phyloP scores from a whole-genome alignment of 2,329 filamentous ascomycete genomes.

The Aspergillus neoniger region DNA sequence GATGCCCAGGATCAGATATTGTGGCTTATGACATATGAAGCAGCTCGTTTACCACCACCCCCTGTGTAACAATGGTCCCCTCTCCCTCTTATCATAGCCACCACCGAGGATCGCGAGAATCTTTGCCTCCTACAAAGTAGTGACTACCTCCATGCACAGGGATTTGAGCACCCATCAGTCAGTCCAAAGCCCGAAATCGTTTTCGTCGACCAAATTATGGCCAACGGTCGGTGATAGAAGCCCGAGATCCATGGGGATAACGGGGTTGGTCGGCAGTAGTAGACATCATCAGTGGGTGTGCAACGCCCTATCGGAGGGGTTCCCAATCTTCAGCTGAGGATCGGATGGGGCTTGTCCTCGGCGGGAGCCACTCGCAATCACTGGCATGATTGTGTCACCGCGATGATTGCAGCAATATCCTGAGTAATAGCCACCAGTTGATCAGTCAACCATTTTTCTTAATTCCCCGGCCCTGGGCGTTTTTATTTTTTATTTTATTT shows the following conservation, averaged over 20 bases:
- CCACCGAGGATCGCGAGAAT: not conserved
- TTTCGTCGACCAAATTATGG: no score
- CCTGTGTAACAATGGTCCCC: not conserved
- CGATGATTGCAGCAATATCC: not conserved
- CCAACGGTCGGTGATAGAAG: no score
- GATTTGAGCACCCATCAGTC: not conserved
- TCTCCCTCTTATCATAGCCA: not conserved
- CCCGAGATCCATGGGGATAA: not conserved
- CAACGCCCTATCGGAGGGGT: slow-evolving; percentile 2
- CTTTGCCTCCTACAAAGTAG: not conserved
- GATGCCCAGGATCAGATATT: not conserved
- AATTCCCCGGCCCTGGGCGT: not conserved
- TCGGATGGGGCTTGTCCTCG: not conserved
- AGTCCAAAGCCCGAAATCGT: not conserved
- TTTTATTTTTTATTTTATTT: not conserved
- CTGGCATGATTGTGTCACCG: not conserved
- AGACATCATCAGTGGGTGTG: slow-evolving; percentile 10
- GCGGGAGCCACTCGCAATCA: not conserved
- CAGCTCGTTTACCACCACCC: not conserved
- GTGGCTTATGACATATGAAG: not conserved
- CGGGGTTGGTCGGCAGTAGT: not conserved
- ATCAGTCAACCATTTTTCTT: slow-evolving; percentile 1
- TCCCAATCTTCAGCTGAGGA: slow-evolving; percentile 1
- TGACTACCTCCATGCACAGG: not conserved
- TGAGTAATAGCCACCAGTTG: not conserved